Evolutionary conservation across 2,329 filamentous ascomycete genomes (phyloP).

Genomic region (Colletotrichum liriopes): DNA sequence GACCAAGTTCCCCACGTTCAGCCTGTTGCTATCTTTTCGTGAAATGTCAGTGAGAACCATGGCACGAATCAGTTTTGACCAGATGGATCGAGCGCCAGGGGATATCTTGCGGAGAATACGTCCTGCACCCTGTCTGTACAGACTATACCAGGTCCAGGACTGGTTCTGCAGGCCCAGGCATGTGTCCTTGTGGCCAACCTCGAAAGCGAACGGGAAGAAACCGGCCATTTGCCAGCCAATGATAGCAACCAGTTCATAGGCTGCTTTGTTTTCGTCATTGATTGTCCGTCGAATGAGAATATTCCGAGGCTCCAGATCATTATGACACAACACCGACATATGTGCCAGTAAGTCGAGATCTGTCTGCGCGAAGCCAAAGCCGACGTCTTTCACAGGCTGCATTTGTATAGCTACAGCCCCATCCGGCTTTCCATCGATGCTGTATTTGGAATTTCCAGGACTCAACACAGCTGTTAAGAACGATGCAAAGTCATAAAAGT

Average conservation of each 20-base stretch:
- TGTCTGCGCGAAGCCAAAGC: conserved; percentile 10
- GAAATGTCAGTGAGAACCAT: not conserved
- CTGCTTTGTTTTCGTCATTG: not conserved
- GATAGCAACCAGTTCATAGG: conserved; percentile 8
- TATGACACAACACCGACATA: conserved; percentile 18
- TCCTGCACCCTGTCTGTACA: not conserved
- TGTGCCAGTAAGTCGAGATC: conserved; percentile 6
- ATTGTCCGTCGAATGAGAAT: not conserved
- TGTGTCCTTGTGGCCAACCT: conserved; percentile 10
- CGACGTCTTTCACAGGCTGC: not conserved
- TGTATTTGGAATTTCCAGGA: not conserved
- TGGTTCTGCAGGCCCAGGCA: conserved; percentile 14
- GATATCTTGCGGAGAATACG: not conserved
- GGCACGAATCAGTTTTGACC: conserved; percentile 1
- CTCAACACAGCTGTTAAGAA: not conserved
- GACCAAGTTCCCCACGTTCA: not conserved
- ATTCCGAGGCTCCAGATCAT: conserved; percentile 32
- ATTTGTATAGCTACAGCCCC: not conserved
- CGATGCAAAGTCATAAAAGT: not conserved
- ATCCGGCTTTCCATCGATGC: not conserved
- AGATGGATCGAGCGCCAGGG: not conserved
- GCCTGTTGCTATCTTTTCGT: not conserved
- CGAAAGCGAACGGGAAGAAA: conserved; percentile 21
- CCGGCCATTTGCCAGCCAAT: conserved; percentile 24
- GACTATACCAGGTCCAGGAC: conserved; percentile 23